These are phyloP conservation scores for Nitzschia sp. DNA, from an alignment of 108 stramenopile species.

Conservation along the genomic window DNA sequence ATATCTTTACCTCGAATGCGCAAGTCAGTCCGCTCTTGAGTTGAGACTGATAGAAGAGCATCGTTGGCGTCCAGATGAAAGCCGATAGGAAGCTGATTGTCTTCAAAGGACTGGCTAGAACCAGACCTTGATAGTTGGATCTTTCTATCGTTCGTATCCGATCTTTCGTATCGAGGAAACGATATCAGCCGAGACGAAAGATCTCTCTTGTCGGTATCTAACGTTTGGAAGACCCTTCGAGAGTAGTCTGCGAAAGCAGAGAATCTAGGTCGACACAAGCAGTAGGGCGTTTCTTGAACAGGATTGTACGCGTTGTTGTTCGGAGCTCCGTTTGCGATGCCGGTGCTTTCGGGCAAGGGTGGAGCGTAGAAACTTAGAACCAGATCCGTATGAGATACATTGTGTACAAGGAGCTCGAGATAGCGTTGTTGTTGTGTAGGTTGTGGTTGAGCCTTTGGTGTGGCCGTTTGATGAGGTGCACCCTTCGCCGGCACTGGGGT, in stretches of 20 bases:
- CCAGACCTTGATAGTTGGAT: slow-evolving; percentile 24
- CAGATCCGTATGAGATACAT: slow-evolving; percentile 93
- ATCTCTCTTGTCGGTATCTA: slow-evolving; percentile 12
- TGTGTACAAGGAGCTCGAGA: slow-evolving; percentile 91
- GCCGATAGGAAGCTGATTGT: slow-evolving; percentile 57
- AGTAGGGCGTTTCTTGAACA: slow-evolving; percentile 41
- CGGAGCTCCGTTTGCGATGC: neutral
- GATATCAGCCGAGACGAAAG: slow-evolving; percentile 26
- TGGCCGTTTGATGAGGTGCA: neutral
- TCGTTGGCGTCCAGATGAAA: slow-evolving; percentile 36
- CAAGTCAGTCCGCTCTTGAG: slow-evolving; percentile 51
- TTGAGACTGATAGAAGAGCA: slow-evolving; percentile 21
- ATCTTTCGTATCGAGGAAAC: slow-evolving; percentile 75
- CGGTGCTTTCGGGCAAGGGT: neutral
- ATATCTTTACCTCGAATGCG: slow-evolving; percentile 72
- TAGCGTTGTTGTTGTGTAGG: slow-evolving; percentile 39
- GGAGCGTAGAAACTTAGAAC: slow-evolving; percentile 68
- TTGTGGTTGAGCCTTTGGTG: neutral
- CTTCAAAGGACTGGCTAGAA: slow-evolving; percentile 11
- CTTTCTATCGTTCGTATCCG: slow-evolving; percentile 27
- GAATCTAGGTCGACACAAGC: slow-evolving; percentile 76
- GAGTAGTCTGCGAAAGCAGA: slow-evolving; percentile 81
- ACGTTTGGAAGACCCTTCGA: slow-evolving; percentile 40
- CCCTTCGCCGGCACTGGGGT: neutral
- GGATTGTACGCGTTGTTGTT: neutral